Conservation (phyloP, 495 filamentous ascomycete species). For the Echria macrotheca region DNA sequence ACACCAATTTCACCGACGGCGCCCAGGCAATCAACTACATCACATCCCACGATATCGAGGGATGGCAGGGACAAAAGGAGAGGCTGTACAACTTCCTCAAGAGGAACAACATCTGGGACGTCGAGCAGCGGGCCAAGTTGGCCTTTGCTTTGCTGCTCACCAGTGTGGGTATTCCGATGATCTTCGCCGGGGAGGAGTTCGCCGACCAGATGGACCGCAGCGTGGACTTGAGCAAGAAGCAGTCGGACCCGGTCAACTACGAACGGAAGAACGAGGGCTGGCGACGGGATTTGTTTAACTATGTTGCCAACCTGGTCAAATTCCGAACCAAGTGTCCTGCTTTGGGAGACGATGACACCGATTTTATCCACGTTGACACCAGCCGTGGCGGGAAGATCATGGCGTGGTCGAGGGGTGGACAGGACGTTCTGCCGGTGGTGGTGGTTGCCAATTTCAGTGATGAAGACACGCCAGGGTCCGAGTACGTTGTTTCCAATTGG, state of each 20-base stretch:
- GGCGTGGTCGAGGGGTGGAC: constrained; percentile 23
- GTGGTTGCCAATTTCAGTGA: constrained; percentile 29
- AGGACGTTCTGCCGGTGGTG: constrained; percentile 20
- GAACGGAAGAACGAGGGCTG: constrained; percentile 23
- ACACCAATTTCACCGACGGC: constrained; percentile 21
- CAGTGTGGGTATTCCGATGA: constrained; percentile 33
- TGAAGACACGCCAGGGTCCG: constrained; percentile 21
- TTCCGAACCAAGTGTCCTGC: constrained; percentile 24
- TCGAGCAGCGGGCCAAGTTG: constrained; percentile 22
- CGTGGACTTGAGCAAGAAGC: constrained; percentile 22
- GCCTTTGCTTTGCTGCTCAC: constrained; percentile 28
- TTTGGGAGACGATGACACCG: constrained; percentile 24
- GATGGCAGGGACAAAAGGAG: constrained; percentile 23
- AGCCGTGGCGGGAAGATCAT: constrained; percentile 25
- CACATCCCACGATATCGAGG: constrained; percentile 30
- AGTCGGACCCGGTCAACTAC: constrained; percentile 31
- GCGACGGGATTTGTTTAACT: constrained; percentile 23
- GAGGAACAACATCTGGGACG: constrained; percentile 19
- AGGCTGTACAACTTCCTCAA: constrained; percentile 26
- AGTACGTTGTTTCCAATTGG: constrained; percentile 26
- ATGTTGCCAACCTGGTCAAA: constrained; percentile 21
- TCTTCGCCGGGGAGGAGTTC: constrained; percentile 34
- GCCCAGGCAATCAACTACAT: constrained; percentile 31
- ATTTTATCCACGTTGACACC: constrained; percentile 26
- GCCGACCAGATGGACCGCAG: constrained; percentile 25